Percentiles rank a stretch among this genome's conserved stretches.
These are phyloP conservation scores for Lepidium didymum DNA, from an alignment of 345 rosid species.

Conservation along the genomic window DNA sequence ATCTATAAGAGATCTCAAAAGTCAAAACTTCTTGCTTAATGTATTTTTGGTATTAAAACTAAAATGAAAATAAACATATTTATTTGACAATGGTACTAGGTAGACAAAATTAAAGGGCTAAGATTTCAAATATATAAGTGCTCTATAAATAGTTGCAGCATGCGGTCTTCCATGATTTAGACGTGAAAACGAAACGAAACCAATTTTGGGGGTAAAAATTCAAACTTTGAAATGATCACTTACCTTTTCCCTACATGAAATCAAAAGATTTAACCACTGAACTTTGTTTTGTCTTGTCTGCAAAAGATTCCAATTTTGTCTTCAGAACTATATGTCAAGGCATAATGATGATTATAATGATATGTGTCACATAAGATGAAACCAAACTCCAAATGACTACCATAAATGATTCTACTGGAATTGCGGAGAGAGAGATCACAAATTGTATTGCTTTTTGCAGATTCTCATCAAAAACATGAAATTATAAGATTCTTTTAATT, in stretches of 20 bases:
- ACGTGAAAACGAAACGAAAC: constrained; percentile 20
- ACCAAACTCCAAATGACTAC: constrained; percentile 6
- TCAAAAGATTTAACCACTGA: constrained; percentile 1
- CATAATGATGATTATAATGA: constrained; percentile 8
- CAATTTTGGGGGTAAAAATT: constrained; percentile 6
- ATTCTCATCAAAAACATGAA: not conserved
- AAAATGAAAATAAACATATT: not conserved
- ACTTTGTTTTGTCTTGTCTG: constrained; percentile 6
- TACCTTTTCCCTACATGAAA: constrained; percentile 12
- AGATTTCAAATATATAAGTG: constrained; percentile 19
- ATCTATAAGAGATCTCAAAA: too few relatives aligned
- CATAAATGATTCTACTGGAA: not conserved
- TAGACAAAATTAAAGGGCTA: not conserved
- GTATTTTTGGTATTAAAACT: not conserved
- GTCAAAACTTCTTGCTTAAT: too few relatives aligned
- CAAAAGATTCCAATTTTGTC: constrained; percentile 2
- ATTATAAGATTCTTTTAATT: not conserved
- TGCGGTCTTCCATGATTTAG: constrained; percentile 21
- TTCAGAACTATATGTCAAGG: not conserved
- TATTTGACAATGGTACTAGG: not conserved
- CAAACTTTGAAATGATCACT: constrained; percentile 25
- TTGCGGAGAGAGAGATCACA: constrained; percentile 2
- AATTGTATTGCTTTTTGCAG: not conserved
- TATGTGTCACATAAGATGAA: not conserved
- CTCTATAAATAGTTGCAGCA: constrained; percentile 16